Percentiles rank a stretch among this genome's conserved stretches.
phyloP scores from a whole-genome alignment of 345 rosid genomes.

The Triadica sebifera region DNA sequence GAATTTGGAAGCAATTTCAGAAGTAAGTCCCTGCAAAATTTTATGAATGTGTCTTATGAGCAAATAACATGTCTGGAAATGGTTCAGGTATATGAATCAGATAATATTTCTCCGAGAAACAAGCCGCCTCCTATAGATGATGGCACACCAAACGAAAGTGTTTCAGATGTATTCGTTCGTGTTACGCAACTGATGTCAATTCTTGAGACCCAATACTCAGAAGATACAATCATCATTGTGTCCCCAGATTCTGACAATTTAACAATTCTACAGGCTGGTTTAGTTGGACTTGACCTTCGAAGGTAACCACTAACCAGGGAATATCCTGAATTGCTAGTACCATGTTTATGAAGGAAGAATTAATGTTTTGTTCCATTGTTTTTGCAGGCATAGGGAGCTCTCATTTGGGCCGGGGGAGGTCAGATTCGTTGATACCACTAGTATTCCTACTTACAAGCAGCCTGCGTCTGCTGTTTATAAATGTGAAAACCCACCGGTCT shows the following conservation, averaged over 20 bases:
- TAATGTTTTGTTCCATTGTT: neutral
- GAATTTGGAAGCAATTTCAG: conserved; percentile 65
- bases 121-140: conserved; percentile 89
- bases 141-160: conserved; percentile 95
- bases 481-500: conserved; percentile 75
- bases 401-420: conserved; percentile 77
- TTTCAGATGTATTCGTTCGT: conserved; percentile 82
- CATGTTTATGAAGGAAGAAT: neutral
- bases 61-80: conserved; percentile 4
- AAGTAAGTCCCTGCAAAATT: conserved; percentile 42
- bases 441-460: conserved; percentile 78
- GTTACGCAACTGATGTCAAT: conserved; percentile 91
- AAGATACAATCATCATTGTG: conserved; percentile 63
- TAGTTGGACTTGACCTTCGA: conserved; percentile 78
- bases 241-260: conserved; percentile 93
- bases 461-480: conserved; percentile 83
- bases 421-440: conserved; percentile 60
- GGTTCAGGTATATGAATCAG: conserved; percentile 72
- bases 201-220: conserved; percentile 89
- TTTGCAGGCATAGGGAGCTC: conserved; percentile 71
- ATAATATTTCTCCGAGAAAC: conserved; percentile 66
- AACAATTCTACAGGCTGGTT: conserved; percentile 78
- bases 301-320: conserved; percentile 54
- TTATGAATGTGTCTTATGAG: neutral
- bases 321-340: neutral